Base-by-base conservation (phyloP, 2,329 filamentous ascomycete genomes). In the Arthrocladium fulminans region DNA sequence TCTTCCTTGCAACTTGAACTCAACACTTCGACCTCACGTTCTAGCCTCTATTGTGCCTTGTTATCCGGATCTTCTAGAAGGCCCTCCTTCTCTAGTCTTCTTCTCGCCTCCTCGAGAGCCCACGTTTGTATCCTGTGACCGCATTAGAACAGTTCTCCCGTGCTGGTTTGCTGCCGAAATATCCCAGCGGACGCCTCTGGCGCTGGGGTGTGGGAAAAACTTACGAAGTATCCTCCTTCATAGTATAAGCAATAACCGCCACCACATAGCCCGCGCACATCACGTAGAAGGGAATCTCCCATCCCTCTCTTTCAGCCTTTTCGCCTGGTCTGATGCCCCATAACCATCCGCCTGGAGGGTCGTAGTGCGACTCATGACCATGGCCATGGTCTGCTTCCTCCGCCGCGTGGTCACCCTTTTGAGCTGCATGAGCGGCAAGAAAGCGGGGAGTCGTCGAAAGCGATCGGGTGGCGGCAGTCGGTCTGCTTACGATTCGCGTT, bases 151-250 rank as follows among this genome's bases (percentile, higher is more conserved):
- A 29, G 3, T 29, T n/a, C 15, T 48, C 20, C 20, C 4, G 23
- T 20, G 25, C 5, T n/a, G 8, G 29, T 44, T 13, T 32, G 7
- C 22, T 19, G 23, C 24, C 25, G 27, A 5, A n/a, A 27, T 6
- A 15, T 27, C 13, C 4, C 12, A 22, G 19, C 23, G 19, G 3
- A 29, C 15, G 17, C 3, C 8, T 20, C 15, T 13, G 6, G 10
- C 19, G 13, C 20, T 37, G 48, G 45, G 44, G 45, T 6, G 17
- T 46, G 51, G n/a, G 41, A 40, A 37, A 44, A 52, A 88, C 89
- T 73, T 77, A 98, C 92, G 88, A 94, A 55, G 90, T 97, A 76
- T 98, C 92, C 46, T 92, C 92, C 81, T 97, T 97, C 67, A 92
- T 97, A 54, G 87, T 88, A 72, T 95, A 88, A 57, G 85, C 87